phyloP scores from a whole-genome alignment of 2,329 filamentous ascomycete species.

The Ciborinia camelliae region DNA sequence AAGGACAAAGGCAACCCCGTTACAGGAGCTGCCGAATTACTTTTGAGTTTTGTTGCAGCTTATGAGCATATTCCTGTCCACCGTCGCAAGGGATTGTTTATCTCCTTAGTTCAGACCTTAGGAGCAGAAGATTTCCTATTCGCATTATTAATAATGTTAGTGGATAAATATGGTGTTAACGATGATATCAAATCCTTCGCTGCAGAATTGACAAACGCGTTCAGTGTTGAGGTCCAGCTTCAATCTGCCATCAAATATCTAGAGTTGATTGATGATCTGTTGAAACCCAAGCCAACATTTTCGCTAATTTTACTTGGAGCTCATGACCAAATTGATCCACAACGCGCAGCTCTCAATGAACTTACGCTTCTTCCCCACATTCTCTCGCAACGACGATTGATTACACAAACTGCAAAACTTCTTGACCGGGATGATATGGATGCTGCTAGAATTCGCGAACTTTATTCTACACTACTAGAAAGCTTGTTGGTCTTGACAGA shows the following conservation, averaged over 20 bases:
- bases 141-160: constrained; percentile 81
- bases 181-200: constrained; percentile 73
- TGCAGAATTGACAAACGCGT: constrained; percentile 67
- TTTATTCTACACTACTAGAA: constrained; percentile 68
- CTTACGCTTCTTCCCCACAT: constrained; percentile 56
- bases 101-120: constrained; percentile 78
- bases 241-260: constrained; percentile 75
- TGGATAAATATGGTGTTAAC: constrained; percentile 81
- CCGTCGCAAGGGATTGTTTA: constrained; percentile 76
- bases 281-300: constrained; percentile 69
- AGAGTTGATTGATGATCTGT: constrained; percentile 69
- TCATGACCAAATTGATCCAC: constrained; percentile 47
- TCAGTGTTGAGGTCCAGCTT: constrained; percentile 72
- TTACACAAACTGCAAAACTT: constrained; percentile 52
- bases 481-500: constrained; percentile 64
- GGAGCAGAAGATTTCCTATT: constrained; percentile 85
- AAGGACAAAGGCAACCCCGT: constrained; percentile 75
- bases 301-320: constrained; percentile 69
- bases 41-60: constrained; percentile 94
- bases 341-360: constrained; percentile 52
- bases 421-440: constrained; percentile 63
- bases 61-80: constrained; percentile 95
- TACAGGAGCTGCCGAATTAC: constrained; percentile 78
- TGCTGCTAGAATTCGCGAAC: constrained; percentile 60
- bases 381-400: constrained; percentile 55